Conservation (phyloP, 1,284 basidiomycete genomes). For the Puccinia sorghi region DNA sequence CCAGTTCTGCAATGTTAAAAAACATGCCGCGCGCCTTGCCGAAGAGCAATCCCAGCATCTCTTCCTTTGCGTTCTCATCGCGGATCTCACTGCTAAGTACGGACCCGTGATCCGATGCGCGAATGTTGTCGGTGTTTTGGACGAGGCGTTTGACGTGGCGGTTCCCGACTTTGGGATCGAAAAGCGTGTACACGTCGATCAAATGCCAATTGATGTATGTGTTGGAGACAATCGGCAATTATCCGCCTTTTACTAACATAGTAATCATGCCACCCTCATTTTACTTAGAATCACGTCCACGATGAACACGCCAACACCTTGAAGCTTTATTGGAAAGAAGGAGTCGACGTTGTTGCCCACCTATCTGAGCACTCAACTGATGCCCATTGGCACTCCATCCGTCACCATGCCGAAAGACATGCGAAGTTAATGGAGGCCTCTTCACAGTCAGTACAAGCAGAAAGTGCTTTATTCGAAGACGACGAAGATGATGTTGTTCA, state of each 20-base stretch:
- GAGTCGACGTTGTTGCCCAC: constrained; percentile 82
- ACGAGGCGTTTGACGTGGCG: constrained; percentile 90
- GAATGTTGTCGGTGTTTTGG: constrained; percentile 87
- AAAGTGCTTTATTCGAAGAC: constrained; percentile 83
- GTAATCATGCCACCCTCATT: too few relatives aligned
- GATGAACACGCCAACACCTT: constrained; percentile 88
- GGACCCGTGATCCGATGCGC: constrained; percentile 92
- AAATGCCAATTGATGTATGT: constrained; percentile 91
- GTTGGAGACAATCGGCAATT: neutral
- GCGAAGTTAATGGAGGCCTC: constrained; percentile 74
- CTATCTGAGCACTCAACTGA: constrained; percentile 85
- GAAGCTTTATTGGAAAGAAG: constrained; percentile 69
- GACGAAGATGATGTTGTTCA: constrained; percentile 64
- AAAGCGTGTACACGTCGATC: constrained; percentile 76
- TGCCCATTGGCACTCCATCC: constrained; percentile 79
- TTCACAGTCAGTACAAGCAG: constrained; percentile 75
- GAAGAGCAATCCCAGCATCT: constrained; percentile 95
- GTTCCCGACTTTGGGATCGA: constrained; percentile 60
- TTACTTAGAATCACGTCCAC: constrained; percentile 77
- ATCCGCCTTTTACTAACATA: constrained; percentile 2
- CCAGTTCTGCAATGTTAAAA: constrained; percentile 86
- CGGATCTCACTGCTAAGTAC: constrained; percentile 87
- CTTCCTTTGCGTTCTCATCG: constrained; percentile 88
- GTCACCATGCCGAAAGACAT: constrained; percentile 79
- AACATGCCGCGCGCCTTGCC: constrained; percentile 82